Base-by-base conservation (phyloP, 352 stramenopile species). In the Phytophthora ohioensis region DNA sequence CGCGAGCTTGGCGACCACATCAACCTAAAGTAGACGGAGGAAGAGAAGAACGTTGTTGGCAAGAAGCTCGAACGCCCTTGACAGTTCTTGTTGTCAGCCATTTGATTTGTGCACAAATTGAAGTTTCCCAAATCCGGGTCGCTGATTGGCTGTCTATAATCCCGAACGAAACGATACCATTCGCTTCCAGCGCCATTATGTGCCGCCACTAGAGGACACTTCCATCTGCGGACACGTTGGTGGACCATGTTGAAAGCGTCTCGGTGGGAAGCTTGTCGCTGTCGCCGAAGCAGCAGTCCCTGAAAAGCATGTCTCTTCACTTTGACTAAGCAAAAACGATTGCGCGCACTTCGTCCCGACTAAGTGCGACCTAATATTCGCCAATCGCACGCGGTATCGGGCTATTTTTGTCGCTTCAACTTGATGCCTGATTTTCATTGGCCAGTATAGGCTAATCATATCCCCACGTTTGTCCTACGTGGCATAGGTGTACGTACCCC, bases 21-120 rank as follows among this genome's bases (percentile, higher is more conserved):
- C 49, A 97, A 96, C 64, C 88, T 98, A 71, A 78, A 98, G 72
- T 93, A 98, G 64, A 96, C 87, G 1, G 88, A 97, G 30, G 93
- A 98, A 34, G 95, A 99, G 75, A 87, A 97, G 68, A 80, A 78
- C 30, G 79, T 98, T 42, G 90, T 91, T n/a, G 95, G 97, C 62
- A 93, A 97, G 71, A 90, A 93, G 58, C 90, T 21, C 17, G 17
- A 21, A 21, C 17, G 21, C 21, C 1, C 21, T 27, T 27, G 21
- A 27, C 21, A 27, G 21, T 27, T 27, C 21, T 27, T 27, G 21
- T 2, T 27, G 21, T 27, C 21, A 27, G 21, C 21, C 21, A 27
- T 27, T 27, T 27, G 21, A 27, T 1, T 27, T 27, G 21, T 2
- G 36, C 41, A 12, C 49, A 69, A 64, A 53, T 69, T 69, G 62